A percentile compares a stretch with the other conserved stretches of the same genome.
phyloP scores from a whole-genome alignment of 257 asterid species.

The Avicennia marina region DNA sequence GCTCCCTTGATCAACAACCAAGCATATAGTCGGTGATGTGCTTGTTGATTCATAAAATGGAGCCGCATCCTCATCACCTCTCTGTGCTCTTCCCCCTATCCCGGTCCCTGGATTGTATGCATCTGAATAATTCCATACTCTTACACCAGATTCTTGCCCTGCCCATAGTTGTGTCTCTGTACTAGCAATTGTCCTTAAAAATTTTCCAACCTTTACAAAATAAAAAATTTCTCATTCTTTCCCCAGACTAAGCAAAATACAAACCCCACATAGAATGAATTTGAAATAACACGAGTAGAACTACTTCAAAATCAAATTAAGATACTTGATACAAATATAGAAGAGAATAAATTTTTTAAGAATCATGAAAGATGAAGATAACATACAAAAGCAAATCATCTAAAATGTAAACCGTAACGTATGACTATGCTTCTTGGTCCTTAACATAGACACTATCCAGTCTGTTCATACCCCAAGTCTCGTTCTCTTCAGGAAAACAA shows the following conservation, averaged over 20 bases:
- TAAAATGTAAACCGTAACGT: no score
- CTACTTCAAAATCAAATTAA: neutral
- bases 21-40: slow-evolving; percentile 61
- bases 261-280: no score
- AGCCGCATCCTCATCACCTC: slow-evolving; percentile 95
- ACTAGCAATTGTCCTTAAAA: slow-evolving; percentile 70
- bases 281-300: no score
- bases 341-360: no score
- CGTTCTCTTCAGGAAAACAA: neutral
- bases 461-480: neutral
- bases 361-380: no score
- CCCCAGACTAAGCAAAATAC: neutral
- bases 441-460: neutral
- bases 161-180: slow-evolving; percentile 87
- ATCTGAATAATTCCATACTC: slow-evolving; percentile 84
- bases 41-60: slow-evolving; percentile 72
- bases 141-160: slow-evolving; percentile 87
- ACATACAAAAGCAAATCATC: no score
- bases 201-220: slow-evolving; percentile 64
- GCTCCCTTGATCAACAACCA: slow-evolving; percentile 76
- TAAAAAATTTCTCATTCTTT: slow-evolving; percentile 5
- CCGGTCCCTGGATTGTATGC: slow-evolving; percentile 71
- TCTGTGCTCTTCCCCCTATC: slow-evolving; percentile 53
- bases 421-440: neutral
- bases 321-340: neutral